phyloP scores from a whole-genome alignment of 495 filamentous ascomycete genomes.

The Penicillium flavigenum region DNA sequence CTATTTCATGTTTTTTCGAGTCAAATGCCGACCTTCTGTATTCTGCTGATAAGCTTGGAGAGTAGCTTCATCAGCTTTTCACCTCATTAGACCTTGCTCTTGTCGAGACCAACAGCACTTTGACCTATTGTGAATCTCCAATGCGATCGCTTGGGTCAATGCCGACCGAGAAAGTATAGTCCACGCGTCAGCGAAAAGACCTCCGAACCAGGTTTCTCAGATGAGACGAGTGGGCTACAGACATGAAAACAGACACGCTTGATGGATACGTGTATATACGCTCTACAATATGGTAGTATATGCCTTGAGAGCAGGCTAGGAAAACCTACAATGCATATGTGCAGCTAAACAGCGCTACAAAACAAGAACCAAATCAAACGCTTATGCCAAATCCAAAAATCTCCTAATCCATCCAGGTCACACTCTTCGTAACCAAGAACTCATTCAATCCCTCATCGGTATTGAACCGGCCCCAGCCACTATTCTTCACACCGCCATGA shows the following conservation, averaged over 20 bases:
- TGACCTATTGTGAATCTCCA: not conserved
- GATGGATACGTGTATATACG: too few relatives aligned
- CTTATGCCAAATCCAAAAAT: not conserved
- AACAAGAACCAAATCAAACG: not conserved
- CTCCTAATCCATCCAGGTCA: constrained; percentile 62
- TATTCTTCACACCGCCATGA: constrained; percentile 83
- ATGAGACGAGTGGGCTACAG: constrained; percentile 1
- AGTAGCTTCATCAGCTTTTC: not conserved
- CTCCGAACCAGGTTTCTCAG: not conserved
- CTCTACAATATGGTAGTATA: not conserved
- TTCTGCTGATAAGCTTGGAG: constrained; percentile 6
- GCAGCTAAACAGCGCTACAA: not conserved
- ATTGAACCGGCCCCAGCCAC: constrained; percentile 72
- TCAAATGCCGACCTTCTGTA: constrained; percentile 26
- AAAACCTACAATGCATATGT: not conserved
- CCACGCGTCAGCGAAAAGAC: not conserved
- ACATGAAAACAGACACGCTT: not conserved
- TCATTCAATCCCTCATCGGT: constrained; percentile 60
- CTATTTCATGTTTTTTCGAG: too few relatives aligned
- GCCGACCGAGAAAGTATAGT: constrained; percentile 12
- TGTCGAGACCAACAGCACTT: not conserved
- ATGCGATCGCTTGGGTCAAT: constrained; percentile 19
- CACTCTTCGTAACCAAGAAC: constrained; percentile 77
- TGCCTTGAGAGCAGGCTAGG: not conserved
- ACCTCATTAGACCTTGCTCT: not conserved